A percentile compares a stretch with the other conserved stretches of the same genome.
These are phyloP conservation scores for Colletotrichum sp. DNA, from an alignment of 2,329 filamentous ascomycete species.

Conservation along the genomic window DNA sequence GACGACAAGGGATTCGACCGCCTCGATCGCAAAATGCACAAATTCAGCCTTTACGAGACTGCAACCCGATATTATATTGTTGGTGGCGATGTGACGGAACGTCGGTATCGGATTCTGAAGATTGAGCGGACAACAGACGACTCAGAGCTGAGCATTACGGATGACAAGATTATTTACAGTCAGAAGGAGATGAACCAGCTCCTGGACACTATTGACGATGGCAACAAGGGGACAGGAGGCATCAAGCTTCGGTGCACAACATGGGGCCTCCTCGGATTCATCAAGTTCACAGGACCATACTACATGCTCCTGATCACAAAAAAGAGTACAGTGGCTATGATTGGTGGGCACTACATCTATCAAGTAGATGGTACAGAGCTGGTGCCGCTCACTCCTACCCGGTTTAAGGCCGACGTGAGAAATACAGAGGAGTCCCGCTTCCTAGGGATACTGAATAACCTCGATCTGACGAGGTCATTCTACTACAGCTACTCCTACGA, in stretches of 20 bases:
- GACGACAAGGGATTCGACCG: conserved; percentile 39
- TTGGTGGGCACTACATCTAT: conserved; percentile 95
- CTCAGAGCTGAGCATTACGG: conserved; percentile 79
- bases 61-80: conserved; percentile 93
- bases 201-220: conserved; percentile 93
- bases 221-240: conserved; percentile 88
- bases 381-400: conserved; percentile 80
- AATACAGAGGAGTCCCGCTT: conserved; percentile 92
- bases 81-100: conserved; percentile 88
- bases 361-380: conserved; percentile 94
- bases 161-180: conserved; percentile 94
- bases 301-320: conserved; percentile 98
- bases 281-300: conserved; percentile 92
- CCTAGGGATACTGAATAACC: conserved; percentile 84
- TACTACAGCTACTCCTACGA: conserved; percentile 99
- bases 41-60: conserved; percentile 97
- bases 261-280: conserved; percentile 94
- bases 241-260: conserved; percentile 88
- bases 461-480: conserved; percentile 90
- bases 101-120: conserved; percentile 88
- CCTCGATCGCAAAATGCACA: conserved; percentile 78
- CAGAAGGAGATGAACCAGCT: conserved; percentile 92
- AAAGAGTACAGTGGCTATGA: conserved; percentile 92
- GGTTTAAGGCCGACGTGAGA: conserved; percentile 75
- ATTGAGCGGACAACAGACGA: conserved; percentile 86